These are phyloP conservation scores for Teunomyces barrocoloradensis DNA, from an alignment of 805 yeast genomes.

Conservation along the genomic window DNA sequence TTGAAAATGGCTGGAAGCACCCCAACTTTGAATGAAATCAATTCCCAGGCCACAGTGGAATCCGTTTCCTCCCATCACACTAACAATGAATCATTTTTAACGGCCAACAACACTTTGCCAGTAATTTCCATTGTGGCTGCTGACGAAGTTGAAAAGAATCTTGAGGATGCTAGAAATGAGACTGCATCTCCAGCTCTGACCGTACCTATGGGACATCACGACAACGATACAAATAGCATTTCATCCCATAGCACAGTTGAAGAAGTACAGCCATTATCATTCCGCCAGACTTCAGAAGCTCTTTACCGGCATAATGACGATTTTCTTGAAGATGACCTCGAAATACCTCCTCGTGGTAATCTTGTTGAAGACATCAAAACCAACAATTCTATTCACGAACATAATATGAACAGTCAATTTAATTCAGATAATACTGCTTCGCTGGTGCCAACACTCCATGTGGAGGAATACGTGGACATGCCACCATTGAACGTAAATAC, in stretches of 20 bases:
- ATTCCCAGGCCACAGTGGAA: background rate
- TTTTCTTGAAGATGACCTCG: background rate
- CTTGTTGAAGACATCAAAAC: background rate
- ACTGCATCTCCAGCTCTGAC: background rate
- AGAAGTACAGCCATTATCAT: background rate
- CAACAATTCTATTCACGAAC: background rate
- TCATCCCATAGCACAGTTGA: background rate
- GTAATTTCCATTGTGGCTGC: conserved; percentile 8
- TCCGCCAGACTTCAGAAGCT: background rate
- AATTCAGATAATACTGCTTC: background rate
- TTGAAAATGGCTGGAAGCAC: conserved; percentile 23
- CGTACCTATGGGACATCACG: background rate
- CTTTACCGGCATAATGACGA: background rate
- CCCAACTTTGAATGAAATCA: background rate
- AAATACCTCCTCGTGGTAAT: conserved; percentile 1
- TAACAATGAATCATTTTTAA: background rate
- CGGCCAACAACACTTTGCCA: conserved; percentile 5
- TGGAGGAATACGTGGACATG: background rate
- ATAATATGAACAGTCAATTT: background rate
- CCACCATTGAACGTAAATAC: background rate
- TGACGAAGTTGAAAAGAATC: conserved; percentile 1
- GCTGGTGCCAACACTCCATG: background rate
- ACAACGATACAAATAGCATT: background rate
- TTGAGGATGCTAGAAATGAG: background rate
- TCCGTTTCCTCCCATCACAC: background rate